Evolutionary conservation across 164 flowering plant species (phyloP).

Genomic region (Vitis rotundifolia): DNA sequence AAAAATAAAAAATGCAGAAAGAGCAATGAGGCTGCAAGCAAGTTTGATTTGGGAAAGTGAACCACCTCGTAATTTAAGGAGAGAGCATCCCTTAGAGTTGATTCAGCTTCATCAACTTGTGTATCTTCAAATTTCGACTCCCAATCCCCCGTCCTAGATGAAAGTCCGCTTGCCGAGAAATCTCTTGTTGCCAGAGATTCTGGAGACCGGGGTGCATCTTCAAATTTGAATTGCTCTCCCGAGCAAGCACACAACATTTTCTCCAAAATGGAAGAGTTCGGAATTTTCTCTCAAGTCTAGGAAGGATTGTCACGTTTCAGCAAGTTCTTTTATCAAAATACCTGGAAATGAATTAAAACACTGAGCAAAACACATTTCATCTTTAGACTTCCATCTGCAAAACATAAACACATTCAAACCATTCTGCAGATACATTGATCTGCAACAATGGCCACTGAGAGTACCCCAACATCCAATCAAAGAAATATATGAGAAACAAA

Average conservation of each 20-base stretch:
- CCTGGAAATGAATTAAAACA: conserved; percentile 15
- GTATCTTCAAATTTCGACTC: conserved; percentile 80
- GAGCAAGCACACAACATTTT: conserved; percentile 98
- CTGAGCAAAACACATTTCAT: conserved; percentile 4
- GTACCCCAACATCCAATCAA: neutral
- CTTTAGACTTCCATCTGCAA: neutral
- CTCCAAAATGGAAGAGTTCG: conserved; percentile 10
- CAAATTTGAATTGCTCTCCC: conserved; percentile 94
- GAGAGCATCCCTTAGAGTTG: conserved; percentile 91
- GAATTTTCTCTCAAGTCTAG: neutral
- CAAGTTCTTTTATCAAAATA: neutral
- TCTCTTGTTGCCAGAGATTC: conserved; percentile 93
- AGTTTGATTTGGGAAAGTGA: conserved; percentile 3
- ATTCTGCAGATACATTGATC: neutral
- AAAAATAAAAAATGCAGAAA: conserved; percentile 1
- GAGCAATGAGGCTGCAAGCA: neutral
- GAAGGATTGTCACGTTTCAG: conserved; percentile 10
- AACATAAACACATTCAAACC: neutral
- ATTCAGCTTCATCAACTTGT: conserved; percentile 95
- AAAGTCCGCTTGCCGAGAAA: conserved; percentile 82
- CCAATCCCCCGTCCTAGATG: conserved; percentile 84
- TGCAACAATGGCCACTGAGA: too few relatives aligned
- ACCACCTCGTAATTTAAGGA: conserved; percentile 93
- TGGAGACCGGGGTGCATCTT: conserved; percentile 83
- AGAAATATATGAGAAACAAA: neutral